These are phyloP conservation scores for Hanseniaspora taiwanica DNA, from an alignment of 805 yeast genomes.

Conservation along the genomic window DNA sequence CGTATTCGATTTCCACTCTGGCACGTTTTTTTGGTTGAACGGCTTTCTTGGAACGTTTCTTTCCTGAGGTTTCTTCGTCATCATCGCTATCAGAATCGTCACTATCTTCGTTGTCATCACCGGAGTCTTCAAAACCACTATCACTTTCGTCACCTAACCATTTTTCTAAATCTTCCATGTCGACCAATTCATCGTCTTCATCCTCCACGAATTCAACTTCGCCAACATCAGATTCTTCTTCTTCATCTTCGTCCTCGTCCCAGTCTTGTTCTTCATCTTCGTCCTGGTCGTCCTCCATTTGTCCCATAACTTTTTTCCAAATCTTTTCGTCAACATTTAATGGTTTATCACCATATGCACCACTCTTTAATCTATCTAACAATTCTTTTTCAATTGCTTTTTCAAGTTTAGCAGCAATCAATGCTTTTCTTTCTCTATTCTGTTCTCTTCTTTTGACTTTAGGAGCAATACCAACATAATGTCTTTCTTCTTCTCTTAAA, in stretches of 20 bases:
- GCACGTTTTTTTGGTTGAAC: slow-evolving; percentile 74
- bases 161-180: slow-evolving; percentile 82
- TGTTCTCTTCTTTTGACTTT: slow-evolving; percentile 92
- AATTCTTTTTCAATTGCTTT: slow-evolving; percentile 93
- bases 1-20: slow-evolving; percentile 73
- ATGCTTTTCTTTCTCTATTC: slow-evolving; percentile 89
- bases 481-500: slow-evolving; percentile 81
- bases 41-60: slow-evolving; percentile 60
- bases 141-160: slow-evolving; percentile 57
- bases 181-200: slow-evolving; percentile 80
- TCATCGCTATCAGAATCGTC: slow-evolving; percentile 27
- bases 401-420: slow-evolving; percentile 93
- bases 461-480: slow-evolving; percentile 81
- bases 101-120: slow-evolving; percentile 26
- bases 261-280: slow-evolving; percentile 34
- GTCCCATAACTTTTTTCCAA: slow-evolving; percentile 88
- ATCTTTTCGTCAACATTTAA: slow-evolving; percentile 90
- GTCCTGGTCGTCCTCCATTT: slow-evolving; percentile 58
- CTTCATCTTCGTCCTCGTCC: slow-evolving; percentile 32
- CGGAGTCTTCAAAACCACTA: slow-evolving; percentile 20
- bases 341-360: slow-evolving; percentile 97
- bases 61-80: slow-evolving; percentile 25
- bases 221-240: slow-evolving; percentile 39
- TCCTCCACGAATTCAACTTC: slow-evolving; percentile 79
- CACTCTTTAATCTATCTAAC: slow-evolving; percentile 86